These are phyloP conservation scores for Pseudoturritis turrita DNA, from an alignment of 345 rosid genomes.

Conservation along the genomic window DNA sequence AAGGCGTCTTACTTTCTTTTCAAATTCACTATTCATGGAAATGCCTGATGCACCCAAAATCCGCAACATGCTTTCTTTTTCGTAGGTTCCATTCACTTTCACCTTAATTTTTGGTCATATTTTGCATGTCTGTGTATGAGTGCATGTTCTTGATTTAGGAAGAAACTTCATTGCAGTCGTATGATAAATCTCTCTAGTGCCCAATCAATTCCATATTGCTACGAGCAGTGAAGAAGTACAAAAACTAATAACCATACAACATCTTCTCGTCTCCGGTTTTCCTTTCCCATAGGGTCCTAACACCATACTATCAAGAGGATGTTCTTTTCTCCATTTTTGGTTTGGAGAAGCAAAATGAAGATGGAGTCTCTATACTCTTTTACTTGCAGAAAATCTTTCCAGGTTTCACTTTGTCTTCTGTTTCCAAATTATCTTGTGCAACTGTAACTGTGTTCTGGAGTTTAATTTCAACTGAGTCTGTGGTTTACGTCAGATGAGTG, in stretches of 20 bases:
- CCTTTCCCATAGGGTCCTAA: conserved; percentile 50
- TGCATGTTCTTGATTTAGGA: neutral
- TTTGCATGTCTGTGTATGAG: neutral
- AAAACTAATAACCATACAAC: neutral
- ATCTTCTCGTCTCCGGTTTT: neutral
- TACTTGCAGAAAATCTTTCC: conserved; percentile 82
- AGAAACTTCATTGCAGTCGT: neutral
- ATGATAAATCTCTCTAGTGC: neutral
- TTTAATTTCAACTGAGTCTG: neutral
- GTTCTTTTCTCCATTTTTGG: conserved; percentile 57
- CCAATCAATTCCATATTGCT: neutral
- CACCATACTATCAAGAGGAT: conserved; percentile 71
- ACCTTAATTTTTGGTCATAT: neutral
- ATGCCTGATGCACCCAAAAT: conserved; percentile 66
- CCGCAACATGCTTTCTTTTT: conserved; percentile 58
- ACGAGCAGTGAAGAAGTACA: neutral
- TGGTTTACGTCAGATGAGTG: conserved; percentile 56
- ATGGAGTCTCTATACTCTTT: conserved; percentile 76
- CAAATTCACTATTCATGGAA: conserved; percentile 64
- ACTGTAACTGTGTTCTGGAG: neutral
- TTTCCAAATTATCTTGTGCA: neutral
- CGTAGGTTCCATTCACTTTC: conserved; percentile 35
- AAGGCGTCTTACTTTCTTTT: conserved; percentile 59
- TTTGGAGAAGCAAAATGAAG: conserved; percentile 62
- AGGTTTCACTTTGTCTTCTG: conserved; percentile 37